Base-by-base conservation (phyloP, 78 protist genomes). In the Dictyostelium citrinum region DNA sequence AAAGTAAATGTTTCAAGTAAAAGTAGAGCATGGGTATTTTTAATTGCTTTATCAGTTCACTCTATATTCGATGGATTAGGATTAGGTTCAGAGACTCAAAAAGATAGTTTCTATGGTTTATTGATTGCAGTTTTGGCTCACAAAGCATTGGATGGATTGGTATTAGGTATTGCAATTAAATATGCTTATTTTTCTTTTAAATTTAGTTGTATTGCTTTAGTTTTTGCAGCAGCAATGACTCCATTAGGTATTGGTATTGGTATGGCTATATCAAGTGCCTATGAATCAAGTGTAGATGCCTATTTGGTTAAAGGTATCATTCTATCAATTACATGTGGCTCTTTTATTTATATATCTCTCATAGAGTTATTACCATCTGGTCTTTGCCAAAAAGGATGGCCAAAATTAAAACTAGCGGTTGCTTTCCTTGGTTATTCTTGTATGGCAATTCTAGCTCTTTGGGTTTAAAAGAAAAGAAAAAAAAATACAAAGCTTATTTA, bases 181-280 rank as follows among this genome's bases (percentile, higher is more conserved):
- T 86, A 43, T 45, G 83, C 92, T 12, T 49, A 72, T 12, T 86
- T 86, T 33, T 45, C 84, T n/a, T 29, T 74, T 10, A 2, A 41
- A 14, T 75, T 60, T 16, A 51, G 84, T 27, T 24, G 79, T 12
- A 17, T 77, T 5, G 45, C 84, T 7, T 58, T 86, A 0, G 43
- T 24, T 10, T 86, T 86, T 39, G 79, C 84, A 11, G 92, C 92
- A 3, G 92, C 92, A 10, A 86, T 86, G 92, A 86, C 92, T 8
- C 92, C 92, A 31, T 49, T 86, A 5, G 92, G 92, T 11, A 86
- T 86, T 61, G 92, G 92, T 31, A 86, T 86, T 41, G 92, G 92
- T 64, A 86, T 86, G 92, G 92, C 79, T n/a, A 45, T 86, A 12
- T 31, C 84, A 1, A 29, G n/a, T 17, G 37, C 27, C 17, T 86